These are phyloP conservation scores for Houttuynia cordata DNA, from an alignment of 164 flowering plant species.

Conservation along the genomic window DNA sequence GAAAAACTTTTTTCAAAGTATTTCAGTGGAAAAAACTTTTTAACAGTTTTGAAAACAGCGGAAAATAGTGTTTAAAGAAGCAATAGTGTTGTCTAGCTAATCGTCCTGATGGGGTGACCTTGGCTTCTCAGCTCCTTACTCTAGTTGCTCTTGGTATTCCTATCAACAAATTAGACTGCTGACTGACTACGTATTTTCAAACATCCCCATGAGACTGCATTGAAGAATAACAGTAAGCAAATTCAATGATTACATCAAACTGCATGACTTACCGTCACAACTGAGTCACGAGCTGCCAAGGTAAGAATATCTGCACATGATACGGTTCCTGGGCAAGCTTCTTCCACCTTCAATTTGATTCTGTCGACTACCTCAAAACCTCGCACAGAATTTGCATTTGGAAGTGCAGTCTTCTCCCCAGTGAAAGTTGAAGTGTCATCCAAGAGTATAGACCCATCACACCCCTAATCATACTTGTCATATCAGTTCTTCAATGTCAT, in stretches of 20 bases:
- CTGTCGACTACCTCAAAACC: conserved; percentile 5
- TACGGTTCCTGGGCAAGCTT: conserved; percentile 3
- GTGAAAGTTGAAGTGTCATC: conserved; percentile 8
- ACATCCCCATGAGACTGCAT: neutral
- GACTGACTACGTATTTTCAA: too few species aligned
- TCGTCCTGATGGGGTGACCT: too few species aligned
- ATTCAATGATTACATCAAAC: too few species aligned
- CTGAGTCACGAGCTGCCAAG: conserved; percentile 4
- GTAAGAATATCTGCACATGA: conserved; percentile 8
- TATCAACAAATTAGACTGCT: too few species aligned
- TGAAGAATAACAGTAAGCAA: neutral
- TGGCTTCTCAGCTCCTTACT: too few species aligned
- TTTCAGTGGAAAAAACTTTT: too few species aligned
- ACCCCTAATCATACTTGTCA: conserved; percentile 1
- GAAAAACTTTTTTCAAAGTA: too few species aligned
- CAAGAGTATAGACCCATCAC: conserved; percentile 7
- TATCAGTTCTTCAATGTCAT: neutral
- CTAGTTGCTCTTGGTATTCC: too few species aligned
- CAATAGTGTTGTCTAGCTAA: too few species aligned
- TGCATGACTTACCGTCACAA: conserved; percentile 1
- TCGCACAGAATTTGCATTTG: conserved; percentile 1
- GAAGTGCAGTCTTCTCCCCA: conserved; percentile 5
- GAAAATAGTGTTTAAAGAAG: too few species aligned
- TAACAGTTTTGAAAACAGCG: too few species aligned
- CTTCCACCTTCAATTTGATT: conserved; percentile 3